These are phyloP conservation scores for Aphanomyces invadans DNA, from an alignment of 352 stramenopile genomes.

Conservation along the genomic window DNA sequence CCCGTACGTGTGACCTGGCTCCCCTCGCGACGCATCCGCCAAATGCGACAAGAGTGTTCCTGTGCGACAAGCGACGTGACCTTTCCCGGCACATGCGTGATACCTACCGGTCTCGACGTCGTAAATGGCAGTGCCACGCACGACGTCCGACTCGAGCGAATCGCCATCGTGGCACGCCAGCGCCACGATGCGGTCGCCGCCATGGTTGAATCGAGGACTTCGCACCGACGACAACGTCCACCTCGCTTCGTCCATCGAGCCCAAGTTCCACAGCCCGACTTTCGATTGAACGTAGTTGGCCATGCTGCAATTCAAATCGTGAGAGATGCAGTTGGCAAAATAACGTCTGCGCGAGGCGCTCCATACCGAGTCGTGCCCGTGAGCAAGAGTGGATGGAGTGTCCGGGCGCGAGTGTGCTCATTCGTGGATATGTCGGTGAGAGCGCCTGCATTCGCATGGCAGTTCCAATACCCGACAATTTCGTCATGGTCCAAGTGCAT, in stretches of 20 bases:
- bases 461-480: slow-evolving; percentile 67
- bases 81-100: neutral
- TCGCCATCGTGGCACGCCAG: slow-evolving; percentile 26
- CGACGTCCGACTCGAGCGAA: too few species aligned
- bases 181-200: slow-evolving; percentile 60
- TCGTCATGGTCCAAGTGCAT: slow-evolving; percentile 56
- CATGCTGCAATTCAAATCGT: slow-evolving; percentile 33
- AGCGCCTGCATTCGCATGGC: slow-evolving; percentile 56
- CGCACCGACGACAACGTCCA: slow-evolving; percentile 58
- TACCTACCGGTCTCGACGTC: slow-evolving; percentile 10
- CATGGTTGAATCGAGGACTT: slow-evolving; percentile 68
- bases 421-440: slow-evolving; percentile 70
- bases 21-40: slow-evolving; percentile 36
- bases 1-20: slow-evolving; percentile 59
- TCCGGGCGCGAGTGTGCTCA: slow-evolving; percentile 34
- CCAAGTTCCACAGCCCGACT: slow-evolving; percentile 69
- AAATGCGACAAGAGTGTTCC: slow-evolving; percentile 53
- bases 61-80: neutral
- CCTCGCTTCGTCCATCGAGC: slow-evolving; percentile 44
- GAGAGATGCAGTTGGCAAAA: slow-evolving; percentile 48
- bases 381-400: neutral
- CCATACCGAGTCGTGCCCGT: slow-evolving; percentile 14
- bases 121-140: slow-evolving; percentile 17
- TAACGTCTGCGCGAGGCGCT: neutral
- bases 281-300: slow-evolving; percentile 46